Evolutionary conservation across 257 asterid genomes (phyloP).

Genomic region (Solanum neorickii): DNA sequence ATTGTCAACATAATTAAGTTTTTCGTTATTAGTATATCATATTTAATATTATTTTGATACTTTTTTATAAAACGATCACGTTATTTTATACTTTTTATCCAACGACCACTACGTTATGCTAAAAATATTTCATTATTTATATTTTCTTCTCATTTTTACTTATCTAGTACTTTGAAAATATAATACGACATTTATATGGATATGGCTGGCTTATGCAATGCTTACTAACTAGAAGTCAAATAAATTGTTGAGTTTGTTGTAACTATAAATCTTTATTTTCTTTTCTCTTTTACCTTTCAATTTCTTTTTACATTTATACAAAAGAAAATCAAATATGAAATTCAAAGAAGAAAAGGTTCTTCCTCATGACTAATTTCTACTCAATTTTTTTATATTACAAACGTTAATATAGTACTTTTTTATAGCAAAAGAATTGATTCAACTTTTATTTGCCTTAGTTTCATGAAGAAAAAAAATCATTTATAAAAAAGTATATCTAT

Average conservation of each 20-base stretch:
- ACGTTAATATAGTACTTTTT: no score
- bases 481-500: neutral
- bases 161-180: neutral
- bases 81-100: neutral
- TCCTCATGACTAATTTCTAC: neutral
- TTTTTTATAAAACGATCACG: rapidly evolving
- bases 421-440: no score
- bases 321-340: neutral
- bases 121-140: neutral
- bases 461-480: neutral
- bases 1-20: neutral
- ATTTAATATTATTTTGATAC: neutral
- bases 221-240: neutral
- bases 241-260: conserved; percentile 18
- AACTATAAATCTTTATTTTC: neutral
- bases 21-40: neutral
- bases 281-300: neutral
- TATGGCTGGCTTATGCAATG: neutral
- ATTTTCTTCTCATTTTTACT: neutral
- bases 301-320: neutral
- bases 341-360: neutral
- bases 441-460: neutral
- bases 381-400: neutral
- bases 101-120: neutral
- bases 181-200: neutral